Evolutionary conservation across 495 filamentous ascomycete species (phyloP), one percentile per base, ranked within the genome.

Genomic region (Parathielavia hyrcaniae): DNA sequence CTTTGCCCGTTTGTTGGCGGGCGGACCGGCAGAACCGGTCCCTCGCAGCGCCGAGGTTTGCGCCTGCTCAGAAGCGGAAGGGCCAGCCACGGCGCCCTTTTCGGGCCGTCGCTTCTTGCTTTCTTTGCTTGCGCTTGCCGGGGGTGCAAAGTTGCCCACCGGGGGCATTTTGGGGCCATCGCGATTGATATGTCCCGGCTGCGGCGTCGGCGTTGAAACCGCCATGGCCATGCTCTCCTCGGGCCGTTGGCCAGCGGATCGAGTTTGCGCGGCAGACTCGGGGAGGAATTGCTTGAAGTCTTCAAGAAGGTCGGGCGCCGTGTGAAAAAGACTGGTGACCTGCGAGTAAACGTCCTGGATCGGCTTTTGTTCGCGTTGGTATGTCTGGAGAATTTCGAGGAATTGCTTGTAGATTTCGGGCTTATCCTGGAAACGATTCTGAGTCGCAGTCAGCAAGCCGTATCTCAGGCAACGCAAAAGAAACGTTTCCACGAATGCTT

Each of bases 401-500:
- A 99, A 99, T 65, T 97, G 90, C 66, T 99, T 99, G 77, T 99
- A 99, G 54, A 97, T 97, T 66, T 99, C 95, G 9, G 95, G 95
- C 58, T 93, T 89, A 61, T 86, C 83, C 46, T 93, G 83, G 69
- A 97, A 99, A 41, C 95, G 93, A 68, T 97, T 99, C 93, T 91
- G 65, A 32, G 40, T 20, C 49, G 58, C 47, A 48, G 60, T 59
- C 50, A 65, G 59, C 34, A 60, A n/a, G 53, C 32, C 44, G 53
- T 55, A 40, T 46, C 46, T 59, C 44, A 55, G 36, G 46, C 47
- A 53, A 51, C 35, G 10, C 13, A 17, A 8, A n/a, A 45, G 47
- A 56, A 50, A 51, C 30, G 50, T 50, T 61, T 64, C 61, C 66
- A 64, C 61, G 48, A 48, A 45, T 20, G 46, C 36, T 50, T 50